These are phyloP conservation scores for Fagus sylvatica DNA, from an alignment of 306 rosid species.

Conservation along the genomic window DNA sequence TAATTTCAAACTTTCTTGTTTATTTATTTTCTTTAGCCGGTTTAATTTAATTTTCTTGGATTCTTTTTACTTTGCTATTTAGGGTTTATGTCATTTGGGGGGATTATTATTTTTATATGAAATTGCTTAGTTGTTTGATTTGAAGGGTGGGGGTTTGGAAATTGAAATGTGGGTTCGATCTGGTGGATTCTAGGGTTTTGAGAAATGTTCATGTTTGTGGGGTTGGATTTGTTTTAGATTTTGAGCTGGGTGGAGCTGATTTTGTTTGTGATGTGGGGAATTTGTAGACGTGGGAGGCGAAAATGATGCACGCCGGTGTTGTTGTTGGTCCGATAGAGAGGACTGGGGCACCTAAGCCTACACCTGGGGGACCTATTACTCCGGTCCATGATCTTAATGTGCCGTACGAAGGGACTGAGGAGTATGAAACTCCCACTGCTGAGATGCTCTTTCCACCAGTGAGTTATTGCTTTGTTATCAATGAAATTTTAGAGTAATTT, in stretches of 20 bases:
- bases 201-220: background rate
- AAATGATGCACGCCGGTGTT: slow-evolving; percentile 86
- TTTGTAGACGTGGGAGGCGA: slow-evolving; percentile 85
- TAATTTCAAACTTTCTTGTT: slow-evolving; percentile 32
- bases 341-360: slow-evolving; percentile 56
- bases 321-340: slow-evolving; percentile 79
- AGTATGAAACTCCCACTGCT: slow-evolving; percentile 97
- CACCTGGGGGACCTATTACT: slow-evolving; percentile 78
- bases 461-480: slow-evolving; percentile 38
- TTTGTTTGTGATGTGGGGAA: slow-evolving; percentile 17
- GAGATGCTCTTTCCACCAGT: slow-evolving; percentile 96
- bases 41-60: background rate
- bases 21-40: background rate
- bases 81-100: background rate
- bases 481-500: too few relatives aligned
- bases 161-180: slow-evolving; percentile 56
- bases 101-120: background rate
- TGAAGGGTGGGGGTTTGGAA: slow-evolving; percentile 7
- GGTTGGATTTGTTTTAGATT: slow-evolving; percentile 9
- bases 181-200: slow-evolving; percentile 38
- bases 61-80: background rate
- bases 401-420: slow-evolving; percentile 95
- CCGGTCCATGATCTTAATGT: slow-evolving; percentile 99
- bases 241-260: slow-evolving; percentile 18
- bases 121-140: slow-evolving; percentile 3